A percentile compares a stretch with the other conserved stretches of the same genome.
Conservation (phyloP, 371 early-diverging fungal species). For the Haplosporangium sp. region DNA sequence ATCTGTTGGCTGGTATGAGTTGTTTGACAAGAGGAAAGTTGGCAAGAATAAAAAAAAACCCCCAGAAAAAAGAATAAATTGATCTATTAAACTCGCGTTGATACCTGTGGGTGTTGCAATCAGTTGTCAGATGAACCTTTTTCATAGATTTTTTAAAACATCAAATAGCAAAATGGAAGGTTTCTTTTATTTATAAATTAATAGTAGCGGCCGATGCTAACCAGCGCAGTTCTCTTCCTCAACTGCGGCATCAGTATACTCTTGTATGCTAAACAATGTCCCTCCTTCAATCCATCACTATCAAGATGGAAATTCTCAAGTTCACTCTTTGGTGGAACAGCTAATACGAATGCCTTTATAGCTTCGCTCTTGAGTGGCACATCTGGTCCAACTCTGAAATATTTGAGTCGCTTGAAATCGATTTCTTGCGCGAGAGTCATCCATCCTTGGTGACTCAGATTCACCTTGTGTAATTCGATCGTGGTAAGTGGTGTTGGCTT, state of each 20-base stretch:
- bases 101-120: no score
- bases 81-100: no score
- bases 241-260: slow-evolving; percentile 14
- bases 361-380: slow-evolving; percentile 30
- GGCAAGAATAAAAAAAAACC: no score
- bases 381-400: slow-evolving; percentile 33
- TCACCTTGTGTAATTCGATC: slow-evolving; percentile 37
- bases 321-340: slow-evolving; percentile 27
- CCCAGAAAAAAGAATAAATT: no score
- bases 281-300: slow-evolving; percentile 21
- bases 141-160: no score
- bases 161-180: background rate
- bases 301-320: slow-evolving; percentile 43
- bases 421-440: slow-evolving; percentile 46
- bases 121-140: no score
- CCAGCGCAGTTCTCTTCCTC: slow-evolving; percentile 31
- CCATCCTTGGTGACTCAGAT: slow-evolving; percentile 48
- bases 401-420: slow-evolving; percentile 27
- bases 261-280: slow-evolving; percentile 15
- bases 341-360: slow-evolving; percentile 28
- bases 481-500: slow-evolving; percentile 27
- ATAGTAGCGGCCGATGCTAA: slow-evolving; percentile 38
- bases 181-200: background rate
- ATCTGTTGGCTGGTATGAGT: no score
- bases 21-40: no score